These are phyloP conservation scores for Cicer cuneatum DNA, from an alignment of 306 rosid genomes.

Conservation along the genomic window DNA sequence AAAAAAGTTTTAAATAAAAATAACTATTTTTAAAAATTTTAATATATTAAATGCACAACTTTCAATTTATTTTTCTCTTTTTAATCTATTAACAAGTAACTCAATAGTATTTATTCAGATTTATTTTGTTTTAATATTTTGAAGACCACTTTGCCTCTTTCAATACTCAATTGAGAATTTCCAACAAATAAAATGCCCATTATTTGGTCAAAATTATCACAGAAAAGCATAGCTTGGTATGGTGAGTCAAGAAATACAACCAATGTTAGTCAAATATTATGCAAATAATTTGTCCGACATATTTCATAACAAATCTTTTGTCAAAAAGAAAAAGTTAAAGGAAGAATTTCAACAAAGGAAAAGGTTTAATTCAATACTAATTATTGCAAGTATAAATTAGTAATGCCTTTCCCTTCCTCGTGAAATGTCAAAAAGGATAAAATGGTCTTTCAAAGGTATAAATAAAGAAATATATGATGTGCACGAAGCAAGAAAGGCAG, in stretches of 20 bases:
- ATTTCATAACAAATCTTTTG: background rate
- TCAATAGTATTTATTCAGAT: too few relatives aligned
- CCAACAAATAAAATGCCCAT: background rate
- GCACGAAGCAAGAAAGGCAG: slow-evolving; percentile 49
- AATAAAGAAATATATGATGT: slow-evolving; percentile 7
- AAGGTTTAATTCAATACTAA: slow-evolving; percentile 16
- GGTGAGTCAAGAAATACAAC: background rate
- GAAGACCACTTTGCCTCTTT: background rate
- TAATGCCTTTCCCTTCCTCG: background rate
- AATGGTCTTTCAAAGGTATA: slow-evolving; percentile 35
- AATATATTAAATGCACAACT: too few relatives aligned
- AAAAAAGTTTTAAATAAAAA: too few relatives aligned
- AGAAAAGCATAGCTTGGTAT: background rate
- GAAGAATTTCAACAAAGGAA: slow-evolving; percentile 13
- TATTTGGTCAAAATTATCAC: background rate
- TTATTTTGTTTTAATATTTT: background rate
- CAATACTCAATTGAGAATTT: background rate
- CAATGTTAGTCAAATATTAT: background rate
- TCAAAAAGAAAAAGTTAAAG: background rate
- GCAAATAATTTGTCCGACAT: background rate
- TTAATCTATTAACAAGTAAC: too few relatives aligned
- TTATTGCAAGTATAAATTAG: background rate
- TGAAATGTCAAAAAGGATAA: slow-evolving; percentile 16
- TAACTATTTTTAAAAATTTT: too few relatives aligned
- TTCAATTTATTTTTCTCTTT: too few relatives aligned